A percentile compares a stretch with the other conserved stretches of the same genome.
Evolutionary conservation across 2,329 filamentous ascomycete genomes (phyloP).

Genomic region (Epichloe baconii): DNA sequence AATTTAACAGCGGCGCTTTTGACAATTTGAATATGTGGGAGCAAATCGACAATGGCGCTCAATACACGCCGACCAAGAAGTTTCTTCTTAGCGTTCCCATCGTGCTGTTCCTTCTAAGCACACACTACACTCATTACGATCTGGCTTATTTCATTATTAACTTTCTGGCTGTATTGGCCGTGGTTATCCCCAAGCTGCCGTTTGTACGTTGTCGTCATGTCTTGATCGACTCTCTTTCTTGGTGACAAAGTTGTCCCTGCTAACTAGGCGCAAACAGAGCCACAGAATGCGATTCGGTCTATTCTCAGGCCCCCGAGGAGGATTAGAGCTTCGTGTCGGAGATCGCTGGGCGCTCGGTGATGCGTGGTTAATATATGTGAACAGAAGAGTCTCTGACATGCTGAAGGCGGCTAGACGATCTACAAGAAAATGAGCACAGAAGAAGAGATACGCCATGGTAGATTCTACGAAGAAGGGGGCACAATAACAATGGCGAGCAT

Average conservation of each 20-base stretch:
- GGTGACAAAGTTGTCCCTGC: constrained; percentile 3
- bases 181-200: constrained; percentile 92
- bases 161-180: constrained; percentile 78
- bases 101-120: constrained; percentile 87
- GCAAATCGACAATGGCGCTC: constrained; percentile 97
- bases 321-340: constrained; percentile 7
- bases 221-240: not conserved
- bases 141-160: constrained; percentile 96
- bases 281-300: constrained; percentile 67
- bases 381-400: not conserved
- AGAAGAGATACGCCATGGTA: constrained; percentile 4
- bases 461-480: constrained; percentile 5
- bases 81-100: constrained; percentile 93
- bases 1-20: constrained; percentile 96
- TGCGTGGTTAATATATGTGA: not conserved
- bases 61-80: constrained; percentile 98
- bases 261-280: constrained; percentile 37
- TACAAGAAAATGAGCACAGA: not conserved
- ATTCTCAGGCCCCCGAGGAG: constrained; percentile 56
- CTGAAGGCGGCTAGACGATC: not conserved
- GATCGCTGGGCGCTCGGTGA: constrained; percentile 2
- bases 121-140: constrained; percentile 98
- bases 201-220: constrained; percentile 50
- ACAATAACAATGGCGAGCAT: constrained; percentile 23
- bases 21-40: constrained; percentile 99